Percentiles rank a stretch among this genome's conserved stretches.
Evolutionary conservation across 2,329 filamentous ascomycete species (phyloP).

Genomic region (Colletotrichum ledebouriae): DNA sequence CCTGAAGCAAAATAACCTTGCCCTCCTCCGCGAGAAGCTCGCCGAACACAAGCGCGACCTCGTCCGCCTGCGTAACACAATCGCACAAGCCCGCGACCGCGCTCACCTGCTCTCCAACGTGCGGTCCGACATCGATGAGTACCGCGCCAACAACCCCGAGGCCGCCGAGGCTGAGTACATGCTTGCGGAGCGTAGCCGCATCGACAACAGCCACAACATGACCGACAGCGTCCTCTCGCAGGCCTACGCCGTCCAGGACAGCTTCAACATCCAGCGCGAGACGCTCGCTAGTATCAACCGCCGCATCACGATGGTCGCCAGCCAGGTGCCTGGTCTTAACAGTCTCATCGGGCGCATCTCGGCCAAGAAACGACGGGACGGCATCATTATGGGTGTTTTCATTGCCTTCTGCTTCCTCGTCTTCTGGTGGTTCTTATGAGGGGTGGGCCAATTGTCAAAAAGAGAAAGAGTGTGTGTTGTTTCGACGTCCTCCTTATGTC

Average conservation of each 20-base stretch:
- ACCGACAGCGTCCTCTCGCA: constrained; percentile 92
- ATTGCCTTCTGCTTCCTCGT: constrained; percentile 93
- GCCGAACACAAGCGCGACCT: constrained; percentile 89
- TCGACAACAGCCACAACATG: constrained; percentile 92
- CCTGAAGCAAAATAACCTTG: constrained; percentile 96
- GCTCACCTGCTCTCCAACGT: constrained; percentile 93
- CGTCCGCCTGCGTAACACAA: constrained; percentile 77
- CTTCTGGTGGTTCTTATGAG: constrained; percentile 81
- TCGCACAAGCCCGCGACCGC: constrained; percentile 84
- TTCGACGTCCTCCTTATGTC: constrained; percentile 19
- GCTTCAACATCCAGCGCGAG: constrained; percentile 88
- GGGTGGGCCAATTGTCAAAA: constrained; percentile 44
- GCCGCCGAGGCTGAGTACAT: constrained; percentile 96
- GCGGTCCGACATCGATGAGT: constrained; percentile 90
- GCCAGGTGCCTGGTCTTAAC: constrained; percentile 93
- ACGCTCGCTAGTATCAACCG: constrained; percentile 90
- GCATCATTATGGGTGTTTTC: constrained; percentile 91
- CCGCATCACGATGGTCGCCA: constrained; percentile 88
- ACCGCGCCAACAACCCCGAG: constrained; percentile 84
- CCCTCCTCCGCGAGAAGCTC: constrained; percentile 91
- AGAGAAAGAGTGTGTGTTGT: constrained; percentile 16
- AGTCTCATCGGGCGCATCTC: constrained; percentile 92
- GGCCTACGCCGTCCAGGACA: constrained; percentile 96
- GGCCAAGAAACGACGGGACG: constrained; percentile 93
- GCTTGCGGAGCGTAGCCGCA: constrained; percentile 86